Base-by-base conservation (phyloP, 345 rosid species). In the Cardiospermum halicacabum region DNA sequence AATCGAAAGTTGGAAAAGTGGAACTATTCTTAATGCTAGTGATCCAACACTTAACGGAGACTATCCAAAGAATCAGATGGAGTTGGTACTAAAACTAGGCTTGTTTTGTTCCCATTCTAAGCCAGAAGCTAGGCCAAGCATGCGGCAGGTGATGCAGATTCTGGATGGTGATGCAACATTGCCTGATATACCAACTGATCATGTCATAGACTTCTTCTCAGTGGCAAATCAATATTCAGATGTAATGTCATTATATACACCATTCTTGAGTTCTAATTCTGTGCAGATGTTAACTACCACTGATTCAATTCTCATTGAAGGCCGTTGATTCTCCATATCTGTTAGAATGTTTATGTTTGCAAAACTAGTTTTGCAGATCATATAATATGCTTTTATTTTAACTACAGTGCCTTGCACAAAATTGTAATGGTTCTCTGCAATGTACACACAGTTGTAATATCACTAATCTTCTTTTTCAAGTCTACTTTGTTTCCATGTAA, bases 101-200 rank as follows among this genome's bases (percentile, higher is more conserved):
- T 12, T 67, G 57, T 10, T 68, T n/a, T 73, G 77, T 57, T 68
- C 69, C 11, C 73, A 64, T 7, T 4, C 22, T 2, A 37, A 53
- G 12, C 50, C 73, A 1, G 48, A 8, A 2, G 50, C 62, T 0
- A 63, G 77, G 47, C 77, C 72, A 7, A 64, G 40, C 11, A 73
- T 68, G 66, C 5, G 58, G 37, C 7, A 67, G 21, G 58, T 77
- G 26, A 36, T 77, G 40, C 74, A 79, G 13, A 74, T 66, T 62
- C 72, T 82, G 13, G 80, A 79, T 19, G 72, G 82, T 6, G 58
- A 68, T 37, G 77, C 50, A 5, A 26, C 3, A 3, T 45, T 68
- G 51, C 66, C 53, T 16, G 65, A 74, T 42, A 36, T 67, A 26
- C 53, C 65, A 1, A 74, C 27, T 58, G 79, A 62, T 40, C 11